A percentile compares a stretch with the other conserved stretches of the same genome.
Evolutionary conservation across 73 alveolate species (phyloP).

Genomic region (Loxodes magnus): DNA sequence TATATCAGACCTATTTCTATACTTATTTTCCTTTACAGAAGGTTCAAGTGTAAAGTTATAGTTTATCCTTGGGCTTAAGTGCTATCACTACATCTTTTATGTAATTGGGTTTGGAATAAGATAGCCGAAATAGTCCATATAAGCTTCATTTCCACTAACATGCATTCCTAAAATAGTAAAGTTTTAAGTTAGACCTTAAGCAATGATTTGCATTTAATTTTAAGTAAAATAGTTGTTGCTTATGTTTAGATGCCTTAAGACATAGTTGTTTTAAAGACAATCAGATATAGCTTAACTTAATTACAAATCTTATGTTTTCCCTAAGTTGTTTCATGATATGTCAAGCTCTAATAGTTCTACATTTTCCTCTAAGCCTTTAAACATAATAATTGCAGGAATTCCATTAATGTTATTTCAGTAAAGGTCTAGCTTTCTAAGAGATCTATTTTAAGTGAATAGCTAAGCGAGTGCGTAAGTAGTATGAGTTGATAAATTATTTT

Average conservation of each 20-base stretch:
- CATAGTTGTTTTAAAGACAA: conserved; percentile 8
- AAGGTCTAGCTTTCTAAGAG: conserved; percentile 16
- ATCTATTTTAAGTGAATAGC: too few species aligned
- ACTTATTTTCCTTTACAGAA: too few species aligned
- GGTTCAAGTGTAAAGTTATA: too few species aligned
- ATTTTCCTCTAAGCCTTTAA: conserved; percentile 28
- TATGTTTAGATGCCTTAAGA: conserved; percentile 28
- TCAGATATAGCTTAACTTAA: conserved; percentile 21
- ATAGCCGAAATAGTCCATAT: conserved; percentile 38
- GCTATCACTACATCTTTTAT: too few species aligned
- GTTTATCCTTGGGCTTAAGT: too few species aligned
- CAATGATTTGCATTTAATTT: conserved; percentile 17
- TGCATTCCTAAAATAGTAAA: conserved; percentile 38
- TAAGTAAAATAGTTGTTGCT: conserved; percentile 18
- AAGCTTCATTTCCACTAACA: conserved; percentile 33
- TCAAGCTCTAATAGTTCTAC: conserved; percentile 22
- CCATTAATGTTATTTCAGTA: conserved; percentile 38
- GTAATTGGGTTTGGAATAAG: conserved; percentile 3
- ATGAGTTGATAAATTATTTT: too few species aligned
- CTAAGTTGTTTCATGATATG: conserved; percentile 27
- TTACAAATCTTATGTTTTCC: conserved; percentile 3
- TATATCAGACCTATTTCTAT: too few species aligned
- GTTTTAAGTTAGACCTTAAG: conserved; percentile 27
- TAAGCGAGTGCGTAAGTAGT: too few species aligned
- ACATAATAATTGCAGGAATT: conserved; percentile 22